Evolutionary conservation across 257 asterid species (phyloP).

Genomic region (Nicotiana sylvestris): DNA sequence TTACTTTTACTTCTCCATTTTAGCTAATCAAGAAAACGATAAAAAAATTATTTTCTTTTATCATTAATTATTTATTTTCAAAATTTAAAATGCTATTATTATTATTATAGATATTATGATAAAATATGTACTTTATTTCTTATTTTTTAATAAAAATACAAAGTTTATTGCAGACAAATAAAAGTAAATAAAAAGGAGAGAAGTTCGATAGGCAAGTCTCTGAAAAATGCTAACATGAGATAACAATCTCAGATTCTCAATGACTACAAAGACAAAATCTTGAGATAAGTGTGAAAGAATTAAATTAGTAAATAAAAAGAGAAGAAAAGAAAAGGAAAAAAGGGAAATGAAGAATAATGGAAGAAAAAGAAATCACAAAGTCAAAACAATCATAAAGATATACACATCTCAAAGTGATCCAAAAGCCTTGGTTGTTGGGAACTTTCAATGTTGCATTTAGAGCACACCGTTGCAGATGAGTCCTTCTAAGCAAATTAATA

Average conservation of each 20-base stretch:
- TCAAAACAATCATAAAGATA: slow-evolving; percentile 37
- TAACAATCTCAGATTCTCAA: neutral
- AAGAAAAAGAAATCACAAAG: neutral
- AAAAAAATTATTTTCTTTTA: too few relatives aligned
- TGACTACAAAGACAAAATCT: neutral
- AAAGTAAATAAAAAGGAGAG: too few relatives aligned
- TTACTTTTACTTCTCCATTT: too few relatives aligned
- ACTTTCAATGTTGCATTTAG: slow-evolving; percentile 30
- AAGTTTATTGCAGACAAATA: too few relatives aligned
- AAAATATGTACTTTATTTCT: too few relatives aligned
- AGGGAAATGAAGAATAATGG: neutral
- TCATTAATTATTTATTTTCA: too few relatives aligned
- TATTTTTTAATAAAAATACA: too few relatives aligned
- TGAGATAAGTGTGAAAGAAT: neutral
- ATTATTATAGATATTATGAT: too few relatives aligned
- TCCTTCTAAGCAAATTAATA: neutral
- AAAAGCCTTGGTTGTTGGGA: slow-evolving; percentile 38
- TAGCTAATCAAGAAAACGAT: too few relatives aligned
- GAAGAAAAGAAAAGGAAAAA: slow-evolving; percentile 11
- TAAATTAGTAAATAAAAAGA: neutral
- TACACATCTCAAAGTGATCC: slow-evolving; percentile 28
- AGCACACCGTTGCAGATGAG: neutral
- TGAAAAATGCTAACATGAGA: neutral
- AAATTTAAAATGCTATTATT: too few relatives aligned
- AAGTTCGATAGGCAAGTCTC: neutral